Base-by-base conservation (phyloP, 805 yeast species). In the Scheffersomyces ergatensis region DNA sequence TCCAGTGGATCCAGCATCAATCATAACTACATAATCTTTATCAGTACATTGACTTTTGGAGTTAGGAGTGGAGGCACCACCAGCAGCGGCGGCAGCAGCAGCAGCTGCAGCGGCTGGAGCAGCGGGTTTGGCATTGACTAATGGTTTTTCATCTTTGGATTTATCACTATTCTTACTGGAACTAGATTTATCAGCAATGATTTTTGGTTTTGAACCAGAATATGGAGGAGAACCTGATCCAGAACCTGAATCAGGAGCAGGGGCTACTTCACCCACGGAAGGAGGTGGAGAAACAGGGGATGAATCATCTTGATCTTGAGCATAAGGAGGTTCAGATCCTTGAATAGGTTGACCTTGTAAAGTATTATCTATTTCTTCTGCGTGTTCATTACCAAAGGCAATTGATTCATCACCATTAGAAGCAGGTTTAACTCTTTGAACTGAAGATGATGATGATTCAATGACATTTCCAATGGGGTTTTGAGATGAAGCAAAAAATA, bases 1-100 rank as follows among this genome's bases (percentile, higher is more conserved):
- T 24, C 99, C 99, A 13, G 96, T 85, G 1, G 98, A 90, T 7
- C 99, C 99, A 6, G 99, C 99, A 70, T 93, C 99, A 42, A 93
- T 73, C 97, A 93, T 89, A 18, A 93, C 77, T 23, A 90, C 97
- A 53, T 76, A 92, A 57, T 85, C 85, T 26, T 77, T 65, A 34
- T 67, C 61, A 17, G 61, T 50, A 42, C 72, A 67, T 12, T 24
- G 36, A 18, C 43, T 42, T 6, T 11, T 24, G 12, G 30, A 37
- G 14, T 36, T 20, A 11, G 31, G 18, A 4, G 19, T 37, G n/a
- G 26, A 33, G 6, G 20, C 30, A 11, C 32, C 12, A 12, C 37
- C 23, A 4, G 31, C 18, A 13, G 29, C 33, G 13, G 34, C 41
- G 16, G 33, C 21, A 16, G n/a, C 34, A 23, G 3, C 21, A 14